Evolutionary conservation across 164 flowering plant species (phyloP).

Genomic region (Nymphaea colorata): DNA sequence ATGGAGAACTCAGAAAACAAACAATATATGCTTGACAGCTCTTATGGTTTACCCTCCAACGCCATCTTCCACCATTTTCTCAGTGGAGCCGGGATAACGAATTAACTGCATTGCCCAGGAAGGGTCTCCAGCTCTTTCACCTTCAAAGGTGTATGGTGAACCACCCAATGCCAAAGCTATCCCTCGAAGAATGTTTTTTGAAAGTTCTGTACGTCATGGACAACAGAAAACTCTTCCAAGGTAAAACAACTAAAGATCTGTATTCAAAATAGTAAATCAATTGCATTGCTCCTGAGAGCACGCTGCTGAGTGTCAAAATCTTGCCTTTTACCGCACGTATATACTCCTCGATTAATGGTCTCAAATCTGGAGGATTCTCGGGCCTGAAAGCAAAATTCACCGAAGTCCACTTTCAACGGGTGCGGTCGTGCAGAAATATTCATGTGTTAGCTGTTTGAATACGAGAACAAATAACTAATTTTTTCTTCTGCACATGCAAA

Average conservation of each 20-base stretch:
- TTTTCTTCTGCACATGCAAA: too few species aligned
- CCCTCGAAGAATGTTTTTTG: slow-evolving; percentile 77
- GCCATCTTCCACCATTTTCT: slow-evolving; percentile 29
- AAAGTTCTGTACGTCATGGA: slow-evolving; percentile 40
- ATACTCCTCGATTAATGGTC: slow-evolving; percentile 65
- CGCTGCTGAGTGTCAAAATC: too few species aligned
- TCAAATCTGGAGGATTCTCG: slow-evolving; percentile 44
- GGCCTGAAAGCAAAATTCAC: slow-evolving; percentile 43
- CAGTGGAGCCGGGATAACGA: slow-evolving; percentile 61
- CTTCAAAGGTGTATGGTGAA: slow-evolving; percentile 61
- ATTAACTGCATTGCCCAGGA: slow-evolving; percentile 86
- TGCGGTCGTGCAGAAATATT: too few species aligned
- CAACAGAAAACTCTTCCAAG: not conserved
- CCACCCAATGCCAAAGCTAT: slow-evolving; percentile 86
- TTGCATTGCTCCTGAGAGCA: too few species aligned
- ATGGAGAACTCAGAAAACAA: not conserved
- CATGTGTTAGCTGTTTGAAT: too few species aligned
- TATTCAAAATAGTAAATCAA: too few species aligned
- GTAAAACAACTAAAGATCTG: too few species aligned
- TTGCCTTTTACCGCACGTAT: slow-evolving; percentile 59
- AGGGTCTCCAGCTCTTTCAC: slow-evolving; percentile 70
- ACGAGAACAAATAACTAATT: too few species aligned
- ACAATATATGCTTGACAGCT: not conserved
- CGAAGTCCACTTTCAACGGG: too few species aligned
- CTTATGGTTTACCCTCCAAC: slow-evolving; percentile 63